Evolutionary conservation across 2,329 filamentous ascomycete genomes (phyloP).

Genomic region (Fusarium nelsonii): DNA sequence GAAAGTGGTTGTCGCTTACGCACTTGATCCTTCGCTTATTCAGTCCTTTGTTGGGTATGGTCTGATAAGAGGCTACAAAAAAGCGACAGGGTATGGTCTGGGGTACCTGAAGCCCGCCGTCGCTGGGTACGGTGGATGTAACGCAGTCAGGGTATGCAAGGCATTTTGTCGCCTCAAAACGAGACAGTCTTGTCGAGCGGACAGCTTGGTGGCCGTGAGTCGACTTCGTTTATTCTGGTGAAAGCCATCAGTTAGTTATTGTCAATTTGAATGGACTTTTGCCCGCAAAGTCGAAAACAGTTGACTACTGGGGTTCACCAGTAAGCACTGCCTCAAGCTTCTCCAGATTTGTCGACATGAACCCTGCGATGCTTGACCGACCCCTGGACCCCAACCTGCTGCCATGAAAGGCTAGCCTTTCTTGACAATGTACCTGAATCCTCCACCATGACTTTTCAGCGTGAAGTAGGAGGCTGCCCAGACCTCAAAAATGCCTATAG

Average conservation of each 20-base stretch:
- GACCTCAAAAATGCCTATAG: rapidly evolving
- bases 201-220: no score
- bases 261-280: no score
- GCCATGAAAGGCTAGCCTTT: no score
- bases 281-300: no score
- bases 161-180: not conserved
- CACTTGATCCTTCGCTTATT: constrained; percentile 11
- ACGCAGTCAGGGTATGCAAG: not conserved
- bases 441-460: not conserved
- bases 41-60: not conserved
- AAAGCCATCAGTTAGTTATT: no score
- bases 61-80: not conserved
- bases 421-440: not conserved
- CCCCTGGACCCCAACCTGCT: not conserved
- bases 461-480: not conserved
- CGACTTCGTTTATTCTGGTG: no score
- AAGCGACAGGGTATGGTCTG: not conserved
- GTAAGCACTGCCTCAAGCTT: not conserved
- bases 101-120: not conserved
- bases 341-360: not conserved
- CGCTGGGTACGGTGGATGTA: not conserved
- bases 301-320: not conserved
- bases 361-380: not conserved
- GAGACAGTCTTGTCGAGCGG: no score
- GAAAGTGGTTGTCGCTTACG: constrained; percentile 1